Conservation (phyloP, 1,139 yeast genomes). For the Suhomyces panamericanus region DNA sequence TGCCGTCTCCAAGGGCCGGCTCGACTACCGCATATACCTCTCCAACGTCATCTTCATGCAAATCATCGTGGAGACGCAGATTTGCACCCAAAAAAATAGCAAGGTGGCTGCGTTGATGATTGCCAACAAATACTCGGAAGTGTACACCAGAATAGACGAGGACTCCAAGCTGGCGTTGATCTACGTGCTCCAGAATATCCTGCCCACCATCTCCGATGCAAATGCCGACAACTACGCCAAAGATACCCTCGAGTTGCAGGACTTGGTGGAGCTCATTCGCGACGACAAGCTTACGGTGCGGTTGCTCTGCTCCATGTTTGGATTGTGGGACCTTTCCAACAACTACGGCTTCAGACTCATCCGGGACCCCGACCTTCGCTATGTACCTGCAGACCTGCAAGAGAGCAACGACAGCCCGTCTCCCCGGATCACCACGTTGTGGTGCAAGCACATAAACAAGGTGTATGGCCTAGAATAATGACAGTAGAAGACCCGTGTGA, state of each 20-base stretch:
- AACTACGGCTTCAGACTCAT: slow-evolving; percentile 19
- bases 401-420: neutral
- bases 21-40: slow-evolving; percentile 14
- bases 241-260: slow-evolving; percentile 13
- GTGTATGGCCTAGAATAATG: slow-evolving; percentile 24
- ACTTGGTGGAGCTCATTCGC: slow-evolving; percentile 19
- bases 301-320: slow-evolving; percentile 33
- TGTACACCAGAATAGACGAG: slow-evolving; percentile 10
- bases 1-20: neutral
- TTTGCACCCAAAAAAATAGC: neutral
- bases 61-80: slow-evolving; percentile 19
- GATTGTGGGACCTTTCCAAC: slow-evolving; percentile 36
- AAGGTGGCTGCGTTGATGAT: slow-evolving; percentile 2
- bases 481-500: neutral
- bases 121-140: slow-evolving; percentile 9
- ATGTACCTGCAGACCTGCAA: neutral
- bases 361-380: neutral
- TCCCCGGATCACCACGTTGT: slow-evolving; percentile 11
- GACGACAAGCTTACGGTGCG: slow-evolving; percentile 28
- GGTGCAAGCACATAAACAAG: slow-evolving; percentile 21
- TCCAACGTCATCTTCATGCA: slow-evolving; percentile 25
- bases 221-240: neutral
- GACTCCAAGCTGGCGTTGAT: slow-evolving; percentile 17
- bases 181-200: slow-evolving; percentile 22
- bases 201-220: slow-evolving; percentile 16